Percentiles rank a stretch among this genome's conserved stretches.
These are phyloP conservation scores for Craspedostauros australis DNA, from an alignment of 108 stramenopile species.

Conservation along the genomic window DNA sequence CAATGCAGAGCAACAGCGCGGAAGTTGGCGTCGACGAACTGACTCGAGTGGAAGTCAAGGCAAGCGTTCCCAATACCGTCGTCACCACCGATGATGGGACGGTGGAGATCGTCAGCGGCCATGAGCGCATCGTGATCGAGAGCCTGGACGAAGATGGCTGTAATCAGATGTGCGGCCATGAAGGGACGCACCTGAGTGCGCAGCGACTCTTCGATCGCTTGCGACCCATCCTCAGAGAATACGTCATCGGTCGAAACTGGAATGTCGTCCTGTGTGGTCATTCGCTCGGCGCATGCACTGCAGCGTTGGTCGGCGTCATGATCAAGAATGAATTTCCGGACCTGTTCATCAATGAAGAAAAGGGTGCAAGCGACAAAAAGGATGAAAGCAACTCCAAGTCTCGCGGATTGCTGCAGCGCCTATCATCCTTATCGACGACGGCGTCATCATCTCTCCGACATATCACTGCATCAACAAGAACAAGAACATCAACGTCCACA, in stretches of 20 bases:
- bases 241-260: slow-evolving; percentile 21
- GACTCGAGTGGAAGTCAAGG: slow-evolving; percentile 23
- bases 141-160: slow-evolving; percentile 19
- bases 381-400: no score
- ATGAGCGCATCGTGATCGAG: slow-evolving; percentile 25
- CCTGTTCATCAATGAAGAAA: slow-evolving; percentile 11
- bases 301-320: slow-evolving; percentile 40
- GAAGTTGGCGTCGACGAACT: slow-evolving; percentile 4
- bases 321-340: slow-evolving; percentile 47
- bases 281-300: slow-evolving; percentile 50
- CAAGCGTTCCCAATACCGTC: slow-evolving; percentile 4
- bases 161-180: slow-evolving; percentile 34
- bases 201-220: slow-evolving; percentile 19
- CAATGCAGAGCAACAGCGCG: slow-evolving; percentile 11
- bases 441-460: no score
- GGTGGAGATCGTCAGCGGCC: slow-evolving; percentile 25
- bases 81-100: not conserved
- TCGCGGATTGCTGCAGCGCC: no score
- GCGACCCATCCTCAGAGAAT: slow-evolving; percentile 2
- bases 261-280: slow-evolving; percentile 53
- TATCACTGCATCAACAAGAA: no score
- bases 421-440: no score
- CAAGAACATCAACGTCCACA: no score
- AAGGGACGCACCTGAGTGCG: slow-evolving; percentile 35
- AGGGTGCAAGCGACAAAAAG: no score